Conservation (phyloP, 352 stramenopile genomes). For the Phytophthora citrophthora region DNA sequence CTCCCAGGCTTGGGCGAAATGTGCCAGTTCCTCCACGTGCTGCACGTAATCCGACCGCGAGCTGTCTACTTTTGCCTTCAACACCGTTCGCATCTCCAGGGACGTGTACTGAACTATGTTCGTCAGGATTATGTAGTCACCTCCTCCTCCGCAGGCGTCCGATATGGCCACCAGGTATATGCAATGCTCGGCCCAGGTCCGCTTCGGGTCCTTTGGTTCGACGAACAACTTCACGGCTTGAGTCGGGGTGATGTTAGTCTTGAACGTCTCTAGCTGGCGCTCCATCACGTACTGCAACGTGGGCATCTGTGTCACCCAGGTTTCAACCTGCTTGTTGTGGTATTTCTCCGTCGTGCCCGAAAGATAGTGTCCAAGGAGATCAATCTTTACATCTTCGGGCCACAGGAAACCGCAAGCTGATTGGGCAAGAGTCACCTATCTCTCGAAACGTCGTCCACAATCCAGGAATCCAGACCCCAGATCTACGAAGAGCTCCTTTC, state of each 20-base stretch:
- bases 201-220: not conserved
- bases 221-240: slow-evolving; percentile 2
- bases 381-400: slow-evolving; percentile 7
- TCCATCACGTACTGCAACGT: slow-evolving; percentile 10
- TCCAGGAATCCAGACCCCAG: too few species aligned
- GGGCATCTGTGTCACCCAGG: not conserved
- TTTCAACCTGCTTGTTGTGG: slow-evolving; percentile 15
- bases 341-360: not conserved
- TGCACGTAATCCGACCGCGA: not conserved
- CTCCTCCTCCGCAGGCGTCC: not conserved
- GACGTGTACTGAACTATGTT: not conserved
- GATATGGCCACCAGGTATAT: not conserved
- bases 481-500: too few species aligned
- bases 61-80: not conserved
- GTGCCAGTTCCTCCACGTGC: not conserved
- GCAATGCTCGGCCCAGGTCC: not conserved
- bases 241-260: not conserved
- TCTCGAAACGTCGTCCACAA: too few species aligned
- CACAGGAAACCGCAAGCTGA: slow-evolving; percentile 2
- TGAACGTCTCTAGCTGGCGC: not conserved
- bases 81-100: not conserved
- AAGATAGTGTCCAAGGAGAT: slow-evolving; percentile 5
- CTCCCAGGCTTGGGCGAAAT: not conserved
- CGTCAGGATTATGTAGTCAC: not conserved
- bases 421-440: not conserved